phyloP scores from a whole-genome alignment of 257 asterid genomes.

The Solanum rostratum region DNA sequence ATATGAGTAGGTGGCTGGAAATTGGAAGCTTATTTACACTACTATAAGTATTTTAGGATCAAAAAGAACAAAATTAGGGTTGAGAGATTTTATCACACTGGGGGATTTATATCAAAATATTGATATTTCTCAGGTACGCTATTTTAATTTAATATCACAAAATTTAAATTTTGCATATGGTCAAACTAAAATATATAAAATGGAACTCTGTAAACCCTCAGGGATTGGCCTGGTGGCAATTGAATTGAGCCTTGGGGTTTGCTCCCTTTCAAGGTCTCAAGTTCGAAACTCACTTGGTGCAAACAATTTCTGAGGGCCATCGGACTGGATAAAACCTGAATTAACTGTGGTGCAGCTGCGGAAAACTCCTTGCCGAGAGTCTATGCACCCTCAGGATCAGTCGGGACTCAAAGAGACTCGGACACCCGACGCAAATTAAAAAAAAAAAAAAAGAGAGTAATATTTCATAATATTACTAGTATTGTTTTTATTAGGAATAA shows the following conservation, averaged over 20 bases:
- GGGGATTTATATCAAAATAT: slow-evolving; percentile 67
- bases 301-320: too few species aligned
- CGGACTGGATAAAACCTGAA: too few species aligned
- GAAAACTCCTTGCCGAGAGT: too few species aligned
- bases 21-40: slow-evolving; percentile 80
- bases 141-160: not conserved
- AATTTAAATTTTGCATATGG: not conserved
- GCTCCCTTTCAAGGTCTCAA: too few species aligned
- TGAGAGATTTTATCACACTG: slow-evolving; percentile 70
- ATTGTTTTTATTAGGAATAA: not conserved
- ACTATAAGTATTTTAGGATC: slow-evolving; percentile 78
- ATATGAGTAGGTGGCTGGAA: slow-evolving; percentile 52
- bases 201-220: too few species aligned
- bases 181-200: not conserved
- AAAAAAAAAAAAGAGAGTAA: not conserved
- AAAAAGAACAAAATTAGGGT: slow-evolving; percentile 79
- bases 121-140: slow-evolving; percentile 48
- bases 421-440: too few species aligned
- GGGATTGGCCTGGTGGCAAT: too few species aligned
- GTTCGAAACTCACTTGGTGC: too few species aligned
- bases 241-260: too few species aligned
- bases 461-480: not conserved
- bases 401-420: too few species aligned
- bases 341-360: too few species aligned
- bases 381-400: too few species aligned